Conservation (phyloP, 495 filamentous ascomycete species). For the Corynascus novoguineensis region DNA sequence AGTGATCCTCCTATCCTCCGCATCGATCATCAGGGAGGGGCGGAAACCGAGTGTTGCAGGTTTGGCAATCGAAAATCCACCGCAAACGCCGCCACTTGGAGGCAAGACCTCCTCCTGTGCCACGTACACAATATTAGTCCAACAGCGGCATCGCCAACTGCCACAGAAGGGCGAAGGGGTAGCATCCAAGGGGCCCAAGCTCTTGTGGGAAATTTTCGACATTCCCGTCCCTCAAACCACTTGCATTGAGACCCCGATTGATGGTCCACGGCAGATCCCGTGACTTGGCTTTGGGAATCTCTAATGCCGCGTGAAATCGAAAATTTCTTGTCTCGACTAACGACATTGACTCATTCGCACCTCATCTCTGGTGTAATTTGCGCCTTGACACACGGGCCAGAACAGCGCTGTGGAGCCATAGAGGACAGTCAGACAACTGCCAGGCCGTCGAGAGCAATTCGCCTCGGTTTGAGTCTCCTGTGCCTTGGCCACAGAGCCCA, state of each 20-base stretch:
- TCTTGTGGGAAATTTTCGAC: no score
- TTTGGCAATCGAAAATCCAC: constrained; percentile 6
- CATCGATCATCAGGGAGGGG: constrained; percentile 1
- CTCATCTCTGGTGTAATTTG: constrained; percentile 5
- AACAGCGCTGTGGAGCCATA: constrained; percentile 2
- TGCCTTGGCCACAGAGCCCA: no score
- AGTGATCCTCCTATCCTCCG: not conserved
- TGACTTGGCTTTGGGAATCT: not conserved
- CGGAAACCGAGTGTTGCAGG: not conserved
- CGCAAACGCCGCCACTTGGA: no score
- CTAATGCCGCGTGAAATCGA: not conserved
- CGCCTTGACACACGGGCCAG: constrained; percentile 10
- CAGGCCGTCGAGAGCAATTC: not conserved
- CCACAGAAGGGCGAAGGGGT: not conserved
- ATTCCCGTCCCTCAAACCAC: no score
- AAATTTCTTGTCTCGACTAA: not conserved
- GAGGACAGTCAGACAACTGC: not conserved
- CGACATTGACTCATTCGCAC: constrained; percentile 12
- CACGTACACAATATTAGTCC: not conserved
- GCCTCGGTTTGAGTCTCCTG: not conserved
- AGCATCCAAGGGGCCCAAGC: no score
- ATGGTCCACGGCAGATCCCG: not conserved
- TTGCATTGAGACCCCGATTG: no score
- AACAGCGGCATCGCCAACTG: not conserved
- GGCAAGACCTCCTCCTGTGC: constrained; percentile 2